Conservation (phyloP, 306 rosid species). For the Acmispon strigosus region DNA sequence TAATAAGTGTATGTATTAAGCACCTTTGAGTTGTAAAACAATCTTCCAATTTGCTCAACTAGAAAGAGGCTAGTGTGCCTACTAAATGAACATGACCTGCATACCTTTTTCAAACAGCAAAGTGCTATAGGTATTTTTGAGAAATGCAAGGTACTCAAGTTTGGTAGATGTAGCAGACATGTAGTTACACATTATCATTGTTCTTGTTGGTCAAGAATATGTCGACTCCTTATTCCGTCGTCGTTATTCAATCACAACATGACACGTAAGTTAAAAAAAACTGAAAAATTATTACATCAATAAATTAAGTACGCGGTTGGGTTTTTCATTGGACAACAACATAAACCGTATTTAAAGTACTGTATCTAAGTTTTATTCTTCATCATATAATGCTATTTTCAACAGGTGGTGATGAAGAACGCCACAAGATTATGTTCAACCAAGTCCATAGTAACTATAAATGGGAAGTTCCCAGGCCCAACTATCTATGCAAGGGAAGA, state of each 20-base stretch:
- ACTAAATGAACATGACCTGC: background rate
- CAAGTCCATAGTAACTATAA: conserved; percentile 38
- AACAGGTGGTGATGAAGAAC: conserved; percentile 48
- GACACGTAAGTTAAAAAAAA: too few relatives aligned
- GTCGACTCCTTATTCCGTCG: conserved; percentile 23
- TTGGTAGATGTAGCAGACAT: background rate
- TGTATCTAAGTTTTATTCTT: too few relatives aligned
- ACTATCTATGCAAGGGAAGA: conserved; percentile 54
- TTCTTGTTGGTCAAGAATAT: conserved; percentile 43
- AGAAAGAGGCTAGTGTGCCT: background rate
- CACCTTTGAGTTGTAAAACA: background rate
- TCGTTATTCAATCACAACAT: too few relatives aligned
- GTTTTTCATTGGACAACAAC: too few relatives aligned
- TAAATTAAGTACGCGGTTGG: too few relatives aligned
- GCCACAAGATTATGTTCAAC: conserved; percentile 46
- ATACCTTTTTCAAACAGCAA: conserved; percentile 20
- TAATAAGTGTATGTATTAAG: too few relatives aligned
- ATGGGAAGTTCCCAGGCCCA: conserved; percentile 47
- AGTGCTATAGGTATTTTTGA: conserved; percentile 2
- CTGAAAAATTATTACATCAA: too few relatives aligned
- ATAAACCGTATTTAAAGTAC: too few relatives aligned
- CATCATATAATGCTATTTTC: background rate
- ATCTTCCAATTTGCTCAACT: background rate
- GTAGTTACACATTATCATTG: background rate
- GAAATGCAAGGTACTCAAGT: conserved; percentile 32